These are phyloP conservation scores for Mucor piriformis DNA, from an alignment of 371 early-diverging fungal species.

Conservation along the genomic window DNA sequence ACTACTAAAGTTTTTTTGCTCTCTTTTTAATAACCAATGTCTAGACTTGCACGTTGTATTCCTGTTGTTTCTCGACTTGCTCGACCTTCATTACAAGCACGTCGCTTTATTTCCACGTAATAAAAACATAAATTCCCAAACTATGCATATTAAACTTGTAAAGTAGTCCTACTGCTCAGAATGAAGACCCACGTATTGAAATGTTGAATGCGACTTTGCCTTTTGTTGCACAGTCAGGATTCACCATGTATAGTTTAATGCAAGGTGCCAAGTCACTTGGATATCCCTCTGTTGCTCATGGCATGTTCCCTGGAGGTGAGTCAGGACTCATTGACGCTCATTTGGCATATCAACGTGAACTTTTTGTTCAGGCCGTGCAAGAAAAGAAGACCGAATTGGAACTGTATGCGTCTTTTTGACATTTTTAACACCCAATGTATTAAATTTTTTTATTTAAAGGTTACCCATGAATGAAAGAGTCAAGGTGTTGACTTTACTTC, in stretches of 20 bases:
- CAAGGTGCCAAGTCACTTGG: slow-evolving; percentile 73
- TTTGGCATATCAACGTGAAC: slow-evolving; percentile 63
- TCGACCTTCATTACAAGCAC: too few species aligned
- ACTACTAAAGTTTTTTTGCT: too few species aligned
- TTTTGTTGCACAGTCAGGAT: slow-evolving; percentile 74
- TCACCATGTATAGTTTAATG: slow-evolving; percentile 69
- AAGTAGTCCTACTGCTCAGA: neutral
- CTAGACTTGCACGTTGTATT: too few species aligned
- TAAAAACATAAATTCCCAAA: too few species aligned
- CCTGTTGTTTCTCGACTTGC: too few species aligned
- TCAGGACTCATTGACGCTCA: slow-evolving; percentile 79
- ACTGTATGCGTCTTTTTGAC: slow-evolving; percentile 33
- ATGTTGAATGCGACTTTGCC: slow-evolving; percentile 71
- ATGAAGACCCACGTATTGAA: slow-evolving; percentile 21
- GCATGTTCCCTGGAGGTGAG: slow-evolving; percentile 70
- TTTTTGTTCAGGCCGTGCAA: slow-evolving; percentile 59
- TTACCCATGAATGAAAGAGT: slow-evolving; percentile 62
- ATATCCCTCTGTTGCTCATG: slow-evolving; percentile 75
- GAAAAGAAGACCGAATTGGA: slow-evolving; percentile 49
- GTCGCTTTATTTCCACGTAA: too few species aligned
- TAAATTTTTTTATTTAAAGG: neutral
- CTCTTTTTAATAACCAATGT: too few species aligned
- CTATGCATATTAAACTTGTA: neutral
- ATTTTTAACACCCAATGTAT: neutral
- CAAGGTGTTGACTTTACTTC: slow-evolving; percentile 60